phyloP scores from a whole-genome alignment of 2,329 filamentous ascomycete species.

The Penicillium sp. region DNA sequence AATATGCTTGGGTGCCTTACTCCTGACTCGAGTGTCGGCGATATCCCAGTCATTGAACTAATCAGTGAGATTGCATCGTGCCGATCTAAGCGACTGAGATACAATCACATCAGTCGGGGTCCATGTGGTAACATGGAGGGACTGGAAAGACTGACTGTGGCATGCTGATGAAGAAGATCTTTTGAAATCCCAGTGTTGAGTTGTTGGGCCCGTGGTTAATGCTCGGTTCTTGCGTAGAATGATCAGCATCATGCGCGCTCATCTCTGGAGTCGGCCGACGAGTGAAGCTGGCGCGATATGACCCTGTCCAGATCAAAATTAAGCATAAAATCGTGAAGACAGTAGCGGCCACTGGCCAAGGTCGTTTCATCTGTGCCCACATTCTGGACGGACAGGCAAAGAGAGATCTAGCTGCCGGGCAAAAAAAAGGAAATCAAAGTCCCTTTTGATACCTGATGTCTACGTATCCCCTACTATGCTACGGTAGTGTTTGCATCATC shows the following conservation, averaged over 20 bases:
- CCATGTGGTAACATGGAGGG: background rate
- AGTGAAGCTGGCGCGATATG: background rate
- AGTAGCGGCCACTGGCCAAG: background rate
- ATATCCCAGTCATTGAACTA: background rate
- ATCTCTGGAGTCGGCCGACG: background rate
- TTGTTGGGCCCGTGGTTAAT: background rate
- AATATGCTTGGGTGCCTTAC: background rate
- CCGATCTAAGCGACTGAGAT: background rate
- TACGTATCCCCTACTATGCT: background rate
- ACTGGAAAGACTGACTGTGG: background rate
- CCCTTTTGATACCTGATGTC: background rate
- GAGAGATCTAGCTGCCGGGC: background rate
- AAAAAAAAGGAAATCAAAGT: background rate
- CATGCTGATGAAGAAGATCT: slow-evolving; percentile 2
- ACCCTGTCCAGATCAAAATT: background rate
- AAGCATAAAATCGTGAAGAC: background rate
- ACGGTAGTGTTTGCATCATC: background rate
- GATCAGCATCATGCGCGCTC: background rate
- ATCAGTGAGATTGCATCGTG: slow-evolving; percentile 1
- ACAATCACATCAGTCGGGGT: background rate
- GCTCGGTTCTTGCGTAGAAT: background rate
- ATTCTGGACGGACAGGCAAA: background rate
- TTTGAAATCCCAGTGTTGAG: slow-evolving; percentile 1
- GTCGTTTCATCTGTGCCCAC: background rate
- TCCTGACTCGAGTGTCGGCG: background rate